Evolutionary conservation across 129 eudicot genomes (phyloP), one percentile per base, ranked within the genome.

Genomic region (Rutidosis leptorrhynchoides): DNA sequence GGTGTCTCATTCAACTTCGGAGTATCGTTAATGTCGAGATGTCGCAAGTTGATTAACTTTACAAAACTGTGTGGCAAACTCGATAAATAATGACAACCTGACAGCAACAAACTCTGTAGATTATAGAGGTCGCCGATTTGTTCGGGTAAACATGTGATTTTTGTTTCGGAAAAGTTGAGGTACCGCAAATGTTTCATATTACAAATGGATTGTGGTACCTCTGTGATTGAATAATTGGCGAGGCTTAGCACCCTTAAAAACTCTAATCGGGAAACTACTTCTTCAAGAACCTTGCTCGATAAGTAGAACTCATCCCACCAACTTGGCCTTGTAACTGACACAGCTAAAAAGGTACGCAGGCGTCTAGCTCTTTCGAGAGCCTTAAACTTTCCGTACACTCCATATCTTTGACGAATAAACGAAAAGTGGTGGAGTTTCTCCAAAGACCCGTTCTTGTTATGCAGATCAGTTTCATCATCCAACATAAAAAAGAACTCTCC

Each of bases 1-100:
- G 90, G 87, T 71, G 79, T 40, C 58, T 65, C 79, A 16, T 56
- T 70, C 55, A 80, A 58, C 11, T 72, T 59, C 40, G 65, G 72
- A 19, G 89, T 83, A 22, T 68, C 17, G 20, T 68, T 29, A 21
- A 72, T 72, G 20, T 82, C 83, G 28, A 82, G 83, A 73, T 82
- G 84, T 4, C 87, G 78, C 7, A 85, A 46, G 71, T 73, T 73
- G 3, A 58, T 27, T 19, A 85, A 37, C 53, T 76, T 29, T 20
- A 49, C 61, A 5, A 70, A 4, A 26, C 61, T 35, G 2, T 65
- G 22, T 16, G 84, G 82, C 71, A 81, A 30, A 65, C 69, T 76
- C 26, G 17, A 5, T 40, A 81, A 62, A 35, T 15, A 0, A 0
- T 43, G 16, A 28, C 90, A 85, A 67, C 63, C 35, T 5, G 69